Conservation (phyloP, 208 protist species). For the Leishmania amazonensis region DNA sequence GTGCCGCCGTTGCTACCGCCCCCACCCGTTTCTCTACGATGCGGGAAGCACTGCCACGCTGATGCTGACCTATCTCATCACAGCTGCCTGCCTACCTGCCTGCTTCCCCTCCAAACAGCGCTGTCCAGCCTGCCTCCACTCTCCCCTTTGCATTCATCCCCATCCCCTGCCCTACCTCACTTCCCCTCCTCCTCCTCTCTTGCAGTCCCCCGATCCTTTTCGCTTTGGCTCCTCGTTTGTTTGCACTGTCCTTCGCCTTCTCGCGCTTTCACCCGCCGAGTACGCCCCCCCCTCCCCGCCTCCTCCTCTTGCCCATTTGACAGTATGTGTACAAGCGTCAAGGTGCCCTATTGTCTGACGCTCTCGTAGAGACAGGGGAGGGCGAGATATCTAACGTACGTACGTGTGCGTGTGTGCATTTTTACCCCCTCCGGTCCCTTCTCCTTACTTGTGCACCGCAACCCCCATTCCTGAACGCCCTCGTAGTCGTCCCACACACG, state of each 20-base stretch:
- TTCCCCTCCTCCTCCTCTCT: background rate
- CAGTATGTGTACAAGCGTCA: background rate
- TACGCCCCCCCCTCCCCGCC: too few species aligned
- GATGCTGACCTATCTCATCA: background rate
- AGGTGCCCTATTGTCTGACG: background rate
- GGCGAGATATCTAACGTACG: background rate
- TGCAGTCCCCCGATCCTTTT: background rate
- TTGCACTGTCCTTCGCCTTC: background rate
- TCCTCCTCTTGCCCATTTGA: background rate
- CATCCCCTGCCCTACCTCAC: background rate
- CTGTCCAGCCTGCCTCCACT: background rate
- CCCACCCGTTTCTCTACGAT: background rate
- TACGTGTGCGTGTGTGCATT: background rate
- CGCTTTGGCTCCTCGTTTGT: background rate
- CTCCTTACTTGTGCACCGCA: background rate
- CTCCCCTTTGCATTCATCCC: background rate
- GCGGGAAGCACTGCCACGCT: background rate
- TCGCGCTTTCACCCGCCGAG: background rate
- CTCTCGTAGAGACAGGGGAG: background rate
- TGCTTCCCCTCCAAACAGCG: background rate
- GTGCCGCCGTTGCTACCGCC: background rate
- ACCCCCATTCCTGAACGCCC: background rate
- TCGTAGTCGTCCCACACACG: background rate
- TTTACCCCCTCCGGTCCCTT: background rate
- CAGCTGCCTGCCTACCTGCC: background rate